Percentiles rank a stretch among this genome's conserved stretches.
These are phyloP conservation scores for Brassica incana DNA, from an alignment of 345 rosid species.

Conservation along the genomic window DNA sequence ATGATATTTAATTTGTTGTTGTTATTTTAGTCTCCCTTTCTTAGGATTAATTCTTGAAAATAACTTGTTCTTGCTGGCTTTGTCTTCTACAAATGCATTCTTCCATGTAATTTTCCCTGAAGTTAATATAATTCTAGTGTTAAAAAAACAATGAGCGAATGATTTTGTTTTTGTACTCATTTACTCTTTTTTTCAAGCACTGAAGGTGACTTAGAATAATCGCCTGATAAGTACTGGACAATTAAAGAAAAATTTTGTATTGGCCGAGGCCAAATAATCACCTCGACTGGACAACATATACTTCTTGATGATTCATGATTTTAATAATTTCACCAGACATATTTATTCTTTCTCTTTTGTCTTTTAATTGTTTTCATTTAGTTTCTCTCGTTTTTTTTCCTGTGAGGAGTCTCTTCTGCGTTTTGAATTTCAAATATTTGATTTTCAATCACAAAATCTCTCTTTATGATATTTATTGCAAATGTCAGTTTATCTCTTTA, in stretches of 20 bases:
- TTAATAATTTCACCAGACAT: slow-evolving; percentile 5
- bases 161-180: neutral
- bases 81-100: too few species aligned
- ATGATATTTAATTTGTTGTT: too few species aligned
- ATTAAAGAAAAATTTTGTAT: neutral
- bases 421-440: neutral
- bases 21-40: too few species aligned
- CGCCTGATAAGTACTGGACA: neutral
- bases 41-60: too few species aligned
- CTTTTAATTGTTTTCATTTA: neutral
- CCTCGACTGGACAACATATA: slow-evolving; percentile 19
- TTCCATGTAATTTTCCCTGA: too few species aligned
- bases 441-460: neutral
- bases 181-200: neutral
- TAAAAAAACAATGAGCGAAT: neutral
- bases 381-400: neutral
- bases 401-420: neutral
- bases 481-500: neutral
- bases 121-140: too few species aligned
- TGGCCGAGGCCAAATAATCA: neutral
- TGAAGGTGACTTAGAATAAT: neutral
- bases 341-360: neutral
- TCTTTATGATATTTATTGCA: neutral
- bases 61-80: too few species aligned
- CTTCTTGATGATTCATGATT: slow-evolving; percentile 4